Conservation (phyloP, 2,329 filamentous ascomycete species). For the Botrytis aclada region DNA sequence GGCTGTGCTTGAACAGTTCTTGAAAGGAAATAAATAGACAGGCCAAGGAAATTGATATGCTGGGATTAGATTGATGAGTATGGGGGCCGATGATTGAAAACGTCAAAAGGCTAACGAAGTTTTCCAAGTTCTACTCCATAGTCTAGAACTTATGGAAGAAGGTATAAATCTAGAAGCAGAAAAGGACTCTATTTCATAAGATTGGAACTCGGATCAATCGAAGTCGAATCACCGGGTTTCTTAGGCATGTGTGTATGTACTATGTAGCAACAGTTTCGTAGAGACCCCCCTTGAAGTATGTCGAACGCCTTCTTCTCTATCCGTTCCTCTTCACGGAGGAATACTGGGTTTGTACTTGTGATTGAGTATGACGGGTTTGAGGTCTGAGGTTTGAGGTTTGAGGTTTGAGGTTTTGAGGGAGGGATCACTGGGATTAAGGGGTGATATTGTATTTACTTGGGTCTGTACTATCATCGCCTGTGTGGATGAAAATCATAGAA, state of each 20-base stretch:
- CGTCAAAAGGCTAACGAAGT: not conserved
- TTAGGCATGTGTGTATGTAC: not conserved
- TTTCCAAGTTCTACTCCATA: constrained; percentile 5
- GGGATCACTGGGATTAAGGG: not conserved
- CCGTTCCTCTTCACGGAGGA: not conserved
- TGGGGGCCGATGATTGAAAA: not conserved
- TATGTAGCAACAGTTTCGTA: not conserved
- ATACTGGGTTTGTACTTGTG: not conserved
- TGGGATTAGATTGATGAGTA: not conserved
- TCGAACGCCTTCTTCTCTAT: not conserved
- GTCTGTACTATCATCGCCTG: no score
- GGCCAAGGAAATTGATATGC: constrained; percentile 16
- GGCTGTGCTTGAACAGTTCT: not conserved
- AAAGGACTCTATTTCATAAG: not conserved
- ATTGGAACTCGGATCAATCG: not conserved
- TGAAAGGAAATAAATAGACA: not conserved
- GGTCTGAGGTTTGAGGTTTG: no score
- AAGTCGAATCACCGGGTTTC: not conserved
- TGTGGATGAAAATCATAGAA: not conserved
- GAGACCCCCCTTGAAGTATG: not conserved
- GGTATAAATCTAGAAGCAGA: not conserved
- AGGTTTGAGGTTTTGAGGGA: not conserved
- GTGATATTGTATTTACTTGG: not conserved
- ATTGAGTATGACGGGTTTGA: not conserved
- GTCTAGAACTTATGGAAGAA: not conserved